These are phyloP conservation scores for Friedmanniomyces simplex DNA, from an alignment of 495 filamentous ascomycete species.

Conservation along the genomic window DNA sequence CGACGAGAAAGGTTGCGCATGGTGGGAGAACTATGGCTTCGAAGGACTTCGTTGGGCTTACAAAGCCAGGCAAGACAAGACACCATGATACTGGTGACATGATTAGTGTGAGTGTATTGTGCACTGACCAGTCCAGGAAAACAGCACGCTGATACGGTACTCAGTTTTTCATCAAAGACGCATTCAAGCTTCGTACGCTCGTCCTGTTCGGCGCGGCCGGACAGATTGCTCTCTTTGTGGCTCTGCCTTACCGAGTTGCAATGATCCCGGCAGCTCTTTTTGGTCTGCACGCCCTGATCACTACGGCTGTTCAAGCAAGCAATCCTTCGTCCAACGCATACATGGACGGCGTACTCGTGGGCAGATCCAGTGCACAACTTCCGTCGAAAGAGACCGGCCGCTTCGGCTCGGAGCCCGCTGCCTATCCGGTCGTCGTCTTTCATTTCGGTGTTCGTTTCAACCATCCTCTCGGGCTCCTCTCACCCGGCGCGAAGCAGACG, in stretches of 20 bases:
- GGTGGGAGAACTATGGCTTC: no score
- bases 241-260: not conserved
- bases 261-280: not conserved
- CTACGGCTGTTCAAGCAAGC: not conserved
- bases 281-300: not conserved
- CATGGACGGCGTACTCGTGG: no score
- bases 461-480: not conserved
- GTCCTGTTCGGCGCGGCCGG: not conserved
- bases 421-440: not conserved
- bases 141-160: not conserved
- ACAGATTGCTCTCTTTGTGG: not conserved
- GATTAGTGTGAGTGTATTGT: not conserved
- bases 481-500: not conserved
- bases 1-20: not conserved
- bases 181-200: no score
- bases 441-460: not conserved
- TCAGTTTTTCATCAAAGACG: not conserved
- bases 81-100: not conserved
- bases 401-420: not conserved
- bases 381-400: no score
- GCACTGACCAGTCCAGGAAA: not conserved
- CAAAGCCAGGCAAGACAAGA: not conserved
- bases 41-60: not conserved
- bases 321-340: not conserved
- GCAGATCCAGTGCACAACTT: no score